Conservation (phyloP, 2,329 filamentous ascomycete genomes). For the Eutypa lata region DNA sequence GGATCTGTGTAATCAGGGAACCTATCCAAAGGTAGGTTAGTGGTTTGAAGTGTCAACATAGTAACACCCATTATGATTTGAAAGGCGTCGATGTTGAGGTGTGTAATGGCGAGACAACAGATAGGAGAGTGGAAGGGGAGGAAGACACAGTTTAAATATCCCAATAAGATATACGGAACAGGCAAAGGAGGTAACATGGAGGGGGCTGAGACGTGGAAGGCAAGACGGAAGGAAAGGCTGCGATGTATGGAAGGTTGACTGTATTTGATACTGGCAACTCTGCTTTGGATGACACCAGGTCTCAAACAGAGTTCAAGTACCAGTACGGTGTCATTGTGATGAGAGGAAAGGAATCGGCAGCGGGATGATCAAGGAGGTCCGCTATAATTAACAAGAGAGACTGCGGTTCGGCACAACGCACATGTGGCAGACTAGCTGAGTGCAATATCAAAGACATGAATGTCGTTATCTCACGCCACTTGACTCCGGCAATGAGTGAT, state of each 20-base stretch:
- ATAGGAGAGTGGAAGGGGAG: background rate
- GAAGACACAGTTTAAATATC: background rate
- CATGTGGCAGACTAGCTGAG: conserved; percentile 4
- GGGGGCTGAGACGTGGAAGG: background rate
- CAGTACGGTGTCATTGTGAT: background rate
- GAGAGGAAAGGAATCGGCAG: background rate
- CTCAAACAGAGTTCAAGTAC: background rate
- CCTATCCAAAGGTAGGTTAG: conserved; percentile 41
- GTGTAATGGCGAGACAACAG: background rate
- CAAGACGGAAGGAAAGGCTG: background rate
- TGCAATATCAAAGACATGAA: conserved; percentile 10
- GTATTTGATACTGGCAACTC: background rate
- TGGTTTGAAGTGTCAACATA: conserved; percentile 37
- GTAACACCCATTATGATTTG: conserved; percentile 21
- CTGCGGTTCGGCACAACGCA: background rate
- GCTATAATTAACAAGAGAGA: background rate
- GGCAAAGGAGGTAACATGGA: background rate
- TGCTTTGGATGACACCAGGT: background rate
- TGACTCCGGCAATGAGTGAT: conserved; percentile 9
- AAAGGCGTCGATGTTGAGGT: background rate
- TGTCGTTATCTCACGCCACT: conserved; percentile 12
- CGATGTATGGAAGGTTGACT: background rate
- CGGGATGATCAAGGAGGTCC: background rate
- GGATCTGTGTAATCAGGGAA: conserved; percentile 45
- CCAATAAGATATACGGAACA: background rate